phyloP scores from a whole-genome alignment of 805 yeast species.

The Saturnispora besseyi region DNA sequence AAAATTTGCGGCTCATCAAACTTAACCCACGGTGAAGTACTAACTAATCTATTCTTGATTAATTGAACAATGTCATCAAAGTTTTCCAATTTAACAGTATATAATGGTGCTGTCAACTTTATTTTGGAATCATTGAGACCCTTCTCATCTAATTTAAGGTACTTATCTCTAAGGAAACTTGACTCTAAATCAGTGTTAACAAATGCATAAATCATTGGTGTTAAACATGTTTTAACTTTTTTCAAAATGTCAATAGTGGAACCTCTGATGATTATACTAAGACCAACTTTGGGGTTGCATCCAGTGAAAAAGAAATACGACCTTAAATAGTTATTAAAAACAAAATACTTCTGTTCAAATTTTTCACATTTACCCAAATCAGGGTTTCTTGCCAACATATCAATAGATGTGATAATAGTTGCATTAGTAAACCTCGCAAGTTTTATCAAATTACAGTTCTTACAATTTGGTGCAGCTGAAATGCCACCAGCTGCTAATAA shows the following conservation, averaged over 20 bases:
- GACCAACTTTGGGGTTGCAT: slow-evolving; percentile 62
- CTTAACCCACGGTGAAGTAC: slow-evolving; percentile 78
- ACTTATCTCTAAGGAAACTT: slow-evolving; percentile 60
- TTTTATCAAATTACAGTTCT: slow-evolving; percentile 72
- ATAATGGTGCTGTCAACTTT: slow-evolving; percentile 27
- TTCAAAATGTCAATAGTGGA: slow-evolving; percentile 51
- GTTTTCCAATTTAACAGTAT: slow-evolving; percentile 13
- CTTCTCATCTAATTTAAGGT: slow-evolving; percentile 32
- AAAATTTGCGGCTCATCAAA: slow-evolving; percentile 51
- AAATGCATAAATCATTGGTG: slow-evolving; percentile 70
- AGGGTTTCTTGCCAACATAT: slow-evolving; percentile 64
- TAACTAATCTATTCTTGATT: slow-evolving; percentile 47
- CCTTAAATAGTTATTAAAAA: slow-evolving; percentile 47
- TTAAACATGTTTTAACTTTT: slow-evolving; percentile 68
- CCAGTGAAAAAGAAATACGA: slow-evolving; percentile 78
- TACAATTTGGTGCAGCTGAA: slow-evolving; percentile 72
- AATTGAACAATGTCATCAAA: slow-evolving; percentile 21
- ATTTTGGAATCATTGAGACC: neutral
- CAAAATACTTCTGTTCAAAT: slow-evolving; percentile 63
- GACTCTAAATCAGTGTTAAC: slow-evolving; percentile 76
- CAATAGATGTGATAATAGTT: slow-evolving; percentile 79
- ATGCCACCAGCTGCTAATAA: slow-evolving; percentile 66
- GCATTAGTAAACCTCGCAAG: slow-evolving; percentile 73
- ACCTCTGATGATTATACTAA: slow-evolving; percentile 84
- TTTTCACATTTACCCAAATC: slow-evolving; percentile 66